A percentile compares a stretch with the other conserved stretches of the same genome.
Conservation (phyloP, 2,329 filamentous ascomycete genomes). For the Chrysoporthe austroafricana region DNA sequence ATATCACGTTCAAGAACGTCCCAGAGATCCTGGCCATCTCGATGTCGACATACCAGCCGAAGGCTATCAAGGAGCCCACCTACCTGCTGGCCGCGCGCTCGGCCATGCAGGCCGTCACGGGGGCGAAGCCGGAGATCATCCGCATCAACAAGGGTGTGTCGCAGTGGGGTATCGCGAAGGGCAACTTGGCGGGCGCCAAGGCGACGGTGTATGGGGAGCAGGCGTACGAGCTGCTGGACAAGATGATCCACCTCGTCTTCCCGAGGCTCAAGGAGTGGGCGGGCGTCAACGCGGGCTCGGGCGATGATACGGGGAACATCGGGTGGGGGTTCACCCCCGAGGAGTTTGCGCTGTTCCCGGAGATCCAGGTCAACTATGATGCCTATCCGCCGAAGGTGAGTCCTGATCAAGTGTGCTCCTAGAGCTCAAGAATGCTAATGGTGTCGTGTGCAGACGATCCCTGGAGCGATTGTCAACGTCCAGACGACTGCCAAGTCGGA, state of each 20-base stretch:
- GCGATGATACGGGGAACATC: conserved; percentile 88
- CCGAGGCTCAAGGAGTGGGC: conserved; percentile 96
- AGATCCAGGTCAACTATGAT: conserved; percentile 94
- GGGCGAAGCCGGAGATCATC: conserved; percentile 72
- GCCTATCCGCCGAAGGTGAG: conserved; percentile 39
- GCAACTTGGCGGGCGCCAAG: conserved; percentile 76
- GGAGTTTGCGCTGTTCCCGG: conserved; percentile 83
- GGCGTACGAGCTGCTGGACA: conserved; percentile 89
- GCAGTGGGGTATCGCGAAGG: conserved; percentile 74
- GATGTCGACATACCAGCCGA: conserved; percentile 75
- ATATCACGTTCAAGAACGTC: conserved; percentile 81
- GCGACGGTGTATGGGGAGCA: conserved; percentile 76
- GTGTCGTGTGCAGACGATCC: conserved; percentile 64
- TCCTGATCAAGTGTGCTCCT: not conserved
- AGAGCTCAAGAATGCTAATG: not conserved
- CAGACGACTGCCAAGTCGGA: conserved; percentile 86
- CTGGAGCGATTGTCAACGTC: conserved; percentile 81
- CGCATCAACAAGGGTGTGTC: conserved; percentile 71
- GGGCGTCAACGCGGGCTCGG: conserved; percentile 67
- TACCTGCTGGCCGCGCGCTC: conserved; percentile 83
- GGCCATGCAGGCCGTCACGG: conserved; percentile 83
- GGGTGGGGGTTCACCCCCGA: conserved; percentile 77
- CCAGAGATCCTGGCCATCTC: conserved; percentile 82
- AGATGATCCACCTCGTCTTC: conserved; percentile 86
- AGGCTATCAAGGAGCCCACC: conserved; percentile 71